Conservation (phyloP, 2,329 filamentous ascomycete species). For the Alternaria gansuensis region DNA sequence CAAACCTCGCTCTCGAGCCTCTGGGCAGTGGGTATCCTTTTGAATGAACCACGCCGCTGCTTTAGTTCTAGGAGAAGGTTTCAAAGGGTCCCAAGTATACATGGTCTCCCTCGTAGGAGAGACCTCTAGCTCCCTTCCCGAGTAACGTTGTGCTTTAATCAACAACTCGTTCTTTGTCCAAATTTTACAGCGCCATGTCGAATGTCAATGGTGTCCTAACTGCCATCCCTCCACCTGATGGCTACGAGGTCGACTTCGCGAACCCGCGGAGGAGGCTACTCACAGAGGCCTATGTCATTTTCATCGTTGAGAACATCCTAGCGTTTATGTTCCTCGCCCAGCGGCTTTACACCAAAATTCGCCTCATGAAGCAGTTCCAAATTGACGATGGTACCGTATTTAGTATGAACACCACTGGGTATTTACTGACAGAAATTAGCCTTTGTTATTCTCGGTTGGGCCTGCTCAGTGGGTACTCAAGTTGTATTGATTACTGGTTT, state of each 20-base stretch:
- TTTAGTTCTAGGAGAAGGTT: not conserved
- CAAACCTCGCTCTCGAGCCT: conserved; percentile 10
- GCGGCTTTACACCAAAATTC: conserved; percentile 40
- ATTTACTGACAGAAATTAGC: conserved; percentile 12
- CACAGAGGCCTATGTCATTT: conserved; percentile 31
- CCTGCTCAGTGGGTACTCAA: conserved; percentile 24
- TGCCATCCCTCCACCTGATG: conserved; percentile 34
- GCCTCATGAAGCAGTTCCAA: conserved; percentile 33
- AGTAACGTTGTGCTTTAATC: not conserved
- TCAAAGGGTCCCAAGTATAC: conserved; percentile 4
- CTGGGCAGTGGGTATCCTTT: conserved; percentile 3
- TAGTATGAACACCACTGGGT: not conserved
- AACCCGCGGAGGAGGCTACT: conserved; percentile 34
- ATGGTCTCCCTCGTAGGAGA: conserved; percentile 1
- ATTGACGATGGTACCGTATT: conserved; percentile 38
- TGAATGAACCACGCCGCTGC: not conserved
- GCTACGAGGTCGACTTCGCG: conserved; percentile 43
- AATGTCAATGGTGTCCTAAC: conserved; percentile 24
- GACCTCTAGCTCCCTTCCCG: not conserved
- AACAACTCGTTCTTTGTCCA: conserved; percentile 2
- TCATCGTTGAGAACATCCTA: conserved; percentile 32
- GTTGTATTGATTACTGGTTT: conserved; percentile 20
- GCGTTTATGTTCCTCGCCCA: conserved; percentile 35
- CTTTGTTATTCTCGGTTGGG: conserved; percentile 21
- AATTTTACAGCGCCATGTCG: conserved; percentile 17